Conservation (phyloP, 2,329 filamentous ascomycete species). For the Pseudogymnoascus sp. region DNA sequence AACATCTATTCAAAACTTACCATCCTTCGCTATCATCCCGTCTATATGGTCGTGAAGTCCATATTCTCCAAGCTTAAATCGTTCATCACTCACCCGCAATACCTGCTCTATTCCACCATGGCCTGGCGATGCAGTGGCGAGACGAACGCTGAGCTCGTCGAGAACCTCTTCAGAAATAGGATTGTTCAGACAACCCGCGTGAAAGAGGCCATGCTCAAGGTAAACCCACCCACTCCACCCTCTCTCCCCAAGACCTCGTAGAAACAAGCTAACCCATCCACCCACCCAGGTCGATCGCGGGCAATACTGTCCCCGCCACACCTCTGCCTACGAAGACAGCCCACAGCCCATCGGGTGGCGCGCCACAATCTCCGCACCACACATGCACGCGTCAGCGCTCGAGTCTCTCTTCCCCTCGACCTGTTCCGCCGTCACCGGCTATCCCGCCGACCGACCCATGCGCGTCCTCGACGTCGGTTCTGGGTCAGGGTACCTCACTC, state of each 20-base stretch:
- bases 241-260: background rate
- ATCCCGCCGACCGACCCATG: slow-evolving; percentile 21
- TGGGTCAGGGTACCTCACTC: slow-evolving; percentile 77
- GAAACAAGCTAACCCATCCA: slow-evolving; percentile 10
- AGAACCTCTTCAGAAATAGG: slow-evolving; percentile 64
- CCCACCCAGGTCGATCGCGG: slow-evolving; percentile 69
- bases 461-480: slow-evolving; percentile 68
- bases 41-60: background rate
- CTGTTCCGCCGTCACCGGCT: slow-evolving; percentile 11
- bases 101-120: slow-evolving; percentile 47
- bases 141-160: slow-evolving; percentile 67
- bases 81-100: background rate
- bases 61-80: background rate
- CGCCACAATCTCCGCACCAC: slow-evolving; percentile 65
- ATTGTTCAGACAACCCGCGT: slow-evolving; percentile 68
- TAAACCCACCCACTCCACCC: slow-evolving; percentile 31
- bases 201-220: slow-evolving; percentile 71
- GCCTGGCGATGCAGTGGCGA: slow-evolving; percentile 80
- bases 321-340: slow-evolving; percentile 63
- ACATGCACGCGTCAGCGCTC: slow-evolving; percentile 63
- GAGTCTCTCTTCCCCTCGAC: slow-evolving; percentile 50
- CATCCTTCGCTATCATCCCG: background rate
- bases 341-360: slow-evolving; percentile 60
- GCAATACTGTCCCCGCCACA: slow-evolving; percentile 68
- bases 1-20: background rate